These are phyloP conservation scores for Termitomyces heimii DNA, from an alignment of 768 basidiomycete genomes.

Conservation along the genomic window DNA sequence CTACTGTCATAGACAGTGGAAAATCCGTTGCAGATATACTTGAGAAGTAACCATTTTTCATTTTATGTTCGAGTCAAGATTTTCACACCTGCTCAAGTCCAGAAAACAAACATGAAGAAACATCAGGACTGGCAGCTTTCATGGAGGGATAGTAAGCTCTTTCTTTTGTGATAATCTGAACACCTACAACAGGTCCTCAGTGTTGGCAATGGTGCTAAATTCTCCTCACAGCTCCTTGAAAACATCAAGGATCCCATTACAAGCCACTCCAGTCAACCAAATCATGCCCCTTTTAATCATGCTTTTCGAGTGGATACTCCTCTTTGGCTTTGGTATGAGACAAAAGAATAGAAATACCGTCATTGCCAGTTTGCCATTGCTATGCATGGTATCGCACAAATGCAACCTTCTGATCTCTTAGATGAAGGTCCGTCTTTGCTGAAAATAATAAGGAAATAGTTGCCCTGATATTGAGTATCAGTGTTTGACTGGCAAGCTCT, in stretches of 20 bases:
- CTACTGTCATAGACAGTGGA: conserved; percentile 22
- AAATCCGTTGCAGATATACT: conserved; percentile 23
- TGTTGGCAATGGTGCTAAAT: conserved; percentile 17
- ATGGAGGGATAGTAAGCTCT: conserved; percentile 17
- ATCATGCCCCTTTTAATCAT: conserved; percentile 9
- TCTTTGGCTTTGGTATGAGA: conserved; percentile 1
- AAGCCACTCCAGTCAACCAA: conserved; percentile 13
- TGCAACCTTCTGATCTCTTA: background rate
- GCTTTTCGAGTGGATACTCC: background rate
- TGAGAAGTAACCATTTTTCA: conserved; percentile 6
- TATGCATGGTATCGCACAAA: background rate
- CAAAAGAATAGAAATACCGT: background rate
- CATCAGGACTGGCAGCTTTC: conserved; percentile 21
- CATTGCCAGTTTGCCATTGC: background rate
- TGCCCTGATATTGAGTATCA: background rate
- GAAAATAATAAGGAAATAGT: no score
- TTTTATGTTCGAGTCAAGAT: background rate
- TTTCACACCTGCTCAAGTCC: conserved; percentile 12
- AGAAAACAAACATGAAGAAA: conserved; percentile 21
- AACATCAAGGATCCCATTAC: conserved; percentile 17
- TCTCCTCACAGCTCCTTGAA: conserved; percentile 21
- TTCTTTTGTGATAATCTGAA: background rate
- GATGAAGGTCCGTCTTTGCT: background rate
- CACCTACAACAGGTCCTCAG: conserved; percentile 5
- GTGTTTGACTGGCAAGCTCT: conserved; percentile 20